These are phyloP conservation scores for Paramecium primaurelia DNA, from an alignment of 73 alveolate genomes.

Conservation along the genomic window DNA sequence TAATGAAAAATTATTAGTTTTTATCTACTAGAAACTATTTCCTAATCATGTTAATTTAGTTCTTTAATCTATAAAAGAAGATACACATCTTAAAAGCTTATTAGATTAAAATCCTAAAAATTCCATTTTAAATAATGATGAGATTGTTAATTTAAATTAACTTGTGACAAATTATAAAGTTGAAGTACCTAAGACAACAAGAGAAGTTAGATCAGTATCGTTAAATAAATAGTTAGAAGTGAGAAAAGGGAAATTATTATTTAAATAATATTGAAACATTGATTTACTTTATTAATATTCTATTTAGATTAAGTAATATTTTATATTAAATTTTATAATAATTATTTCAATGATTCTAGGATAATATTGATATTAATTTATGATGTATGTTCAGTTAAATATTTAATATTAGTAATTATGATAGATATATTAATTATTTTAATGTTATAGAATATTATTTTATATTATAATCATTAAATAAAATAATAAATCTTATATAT, in stretches of 20 bases:
- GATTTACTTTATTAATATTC: not conserved
- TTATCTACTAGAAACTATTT: constrained; percentile 65
- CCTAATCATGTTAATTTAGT: constrained; percentile 59
- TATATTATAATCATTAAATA: no score
- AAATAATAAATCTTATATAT: no score
- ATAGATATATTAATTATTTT: no score
- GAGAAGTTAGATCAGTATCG: not conserved
- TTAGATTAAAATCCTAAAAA: not conserved
- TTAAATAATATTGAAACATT: not conserved
- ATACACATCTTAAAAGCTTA: not conserved
- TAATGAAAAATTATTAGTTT: constrained; percentile 65
- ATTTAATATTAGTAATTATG: no score
- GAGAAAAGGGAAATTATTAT: not conserved
- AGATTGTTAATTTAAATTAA: not conserved
- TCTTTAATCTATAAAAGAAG: not conserved
- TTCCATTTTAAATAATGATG: not conserved
- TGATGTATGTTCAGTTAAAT: not conserved
- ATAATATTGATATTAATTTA: no score
- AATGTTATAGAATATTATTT: not conserved
- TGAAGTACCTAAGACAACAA: not conserved
- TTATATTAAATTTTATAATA: no score
- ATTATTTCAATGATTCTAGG: no score
- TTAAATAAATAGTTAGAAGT: not conserved
- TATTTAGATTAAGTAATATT: not conserved
- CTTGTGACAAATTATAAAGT: not conserved